These are phyloP conservation scores for Amylostereum areolatum DNA, from an alignment of 1,284 basidiomycete species.

Conservation along the genomic window DNA sequence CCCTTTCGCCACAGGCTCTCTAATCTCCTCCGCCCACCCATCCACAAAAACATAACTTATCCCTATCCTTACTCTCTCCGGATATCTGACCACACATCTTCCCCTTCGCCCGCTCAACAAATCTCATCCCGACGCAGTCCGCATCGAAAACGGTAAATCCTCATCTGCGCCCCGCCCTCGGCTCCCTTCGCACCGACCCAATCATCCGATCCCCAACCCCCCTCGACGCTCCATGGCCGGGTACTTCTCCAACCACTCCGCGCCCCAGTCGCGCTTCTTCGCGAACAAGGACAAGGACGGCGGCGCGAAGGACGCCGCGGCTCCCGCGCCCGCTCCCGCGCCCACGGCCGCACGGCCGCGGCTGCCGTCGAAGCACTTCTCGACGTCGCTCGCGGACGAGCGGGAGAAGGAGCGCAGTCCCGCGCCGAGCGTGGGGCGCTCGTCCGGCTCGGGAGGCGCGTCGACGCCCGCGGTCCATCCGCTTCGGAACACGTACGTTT, in stretches of 20 bases:
- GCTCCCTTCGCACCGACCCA: no score
- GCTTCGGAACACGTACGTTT: slow-evolving; percentile 81
- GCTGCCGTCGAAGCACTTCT: slow-evolving; percentile 66
- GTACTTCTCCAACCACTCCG: slow-evolving; percentile 77
- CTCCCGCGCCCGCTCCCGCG: slow-evolving; percentile 12
- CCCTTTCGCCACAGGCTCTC: no score
- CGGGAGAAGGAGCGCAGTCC: slow-evolving; percentile 30
- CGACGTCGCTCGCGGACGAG: slow-evolving; percentile 48
- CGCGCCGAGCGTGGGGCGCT: slow-evolving; percentile 37
- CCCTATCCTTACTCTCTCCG: no score
- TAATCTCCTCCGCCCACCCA: no score
- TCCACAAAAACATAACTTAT: no score
- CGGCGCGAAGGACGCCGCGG: slow-evolving; percentile 7
- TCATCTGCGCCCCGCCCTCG: no score
- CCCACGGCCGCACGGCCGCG: slow-evolving; percentile 33
- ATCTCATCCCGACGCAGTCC: no score
- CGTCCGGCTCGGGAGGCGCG: slow-evolving; percentile 29
- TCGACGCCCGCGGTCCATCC: slow-evolving; percentile 47
- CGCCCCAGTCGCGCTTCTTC: slow-evolving; percentile 55
- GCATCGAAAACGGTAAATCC: no score
- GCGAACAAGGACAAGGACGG: slow-evolving; percentile 33
- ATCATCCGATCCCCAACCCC: background rate
- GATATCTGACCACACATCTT: no score
- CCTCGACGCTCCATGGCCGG: slow-evolving; percentile 20
- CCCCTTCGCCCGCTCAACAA: no score